phyloP scores from a whole-genome alignment of 768 basidiomycete species.

The Mycena rebaudengoi region DNA sequence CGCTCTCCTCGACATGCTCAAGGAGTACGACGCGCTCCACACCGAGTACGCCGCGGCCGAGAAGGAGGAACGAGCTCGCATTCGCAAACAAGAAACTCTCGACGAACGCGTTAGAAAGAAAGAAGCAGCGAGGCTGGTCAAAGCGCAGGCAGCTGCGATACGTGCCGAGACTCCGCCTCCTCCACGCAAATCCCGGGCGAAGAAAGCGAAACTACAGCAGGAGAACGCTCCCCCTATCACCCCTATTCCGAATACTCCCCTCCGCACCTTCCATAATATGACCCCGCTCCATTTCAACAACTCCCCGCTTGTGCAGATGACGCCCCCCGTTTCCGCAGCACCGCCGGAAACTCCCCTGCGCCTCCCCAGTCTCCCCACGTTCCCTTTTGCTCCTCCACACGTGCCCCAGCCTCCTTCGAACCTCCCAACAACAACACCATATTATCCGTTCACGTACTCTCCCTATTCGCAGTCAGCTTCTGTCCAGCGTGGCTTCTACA shows the following conservation, averaged over 20 bases:
- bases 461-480: too few relatives aligned
- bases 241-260: background rate
- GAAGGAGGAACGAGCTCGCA: background rate
- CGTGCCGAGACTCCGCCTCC: background rate
- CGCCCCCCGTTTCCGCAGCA: too few relatives aligned
- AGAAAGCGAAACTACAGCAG: background rate
- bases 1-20: conserved; percentile 27
- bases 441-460: too few relatives aligned
- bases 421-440: too few relatives aligned
- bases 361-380: too few relatives aligned
- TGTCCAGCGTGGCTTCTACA: too few relatives aligned
- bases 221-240: background rate
- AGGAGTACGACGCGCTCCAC: background rate
- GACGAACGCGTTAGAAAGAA: background rate
- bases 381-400: too few relatives aligned
- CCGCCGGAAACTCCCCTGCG: too few relatives aligned
- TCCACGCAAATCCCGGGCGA: background rate
- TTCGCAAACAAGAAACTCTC: background rate
- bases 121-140: background rate
- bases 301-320: too few relatives aligned
- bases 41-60: background rate
- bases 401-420: too few relatives aligned
- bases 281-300: too few relatives aligned
- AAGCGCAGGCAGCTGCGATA: background rate
- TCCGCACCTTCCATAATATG: too few relatives aligned